Evolutionary conservation across 805 yeast genomes (phyloP).

Genomic region (Kuraishia cidri): DNA sequence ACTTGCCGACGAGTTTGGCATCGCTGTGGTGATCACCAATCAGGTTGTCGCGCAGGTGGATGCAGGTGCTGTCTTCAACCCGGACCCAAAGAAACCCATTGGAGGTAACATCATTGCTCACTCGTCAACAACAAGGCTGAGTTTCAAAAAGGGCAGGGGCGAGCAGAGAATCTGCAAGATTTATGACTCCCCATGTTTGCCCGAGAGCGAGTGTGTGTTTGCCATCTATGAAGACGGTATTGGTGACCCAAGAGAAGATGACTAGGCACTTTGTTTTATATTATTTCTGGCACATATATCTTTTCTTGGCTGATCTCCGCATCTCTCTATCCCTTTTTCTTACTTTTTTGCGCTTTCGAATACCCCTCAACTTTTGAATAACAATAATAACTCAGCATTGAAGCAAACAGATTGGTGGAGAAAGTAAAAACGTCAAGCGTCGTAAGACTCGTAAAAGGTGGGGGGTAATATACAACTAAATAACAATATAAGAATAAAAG

Average conservation of each 20-base stretch:
- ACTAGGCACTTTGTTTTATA: too few relatives aligned
- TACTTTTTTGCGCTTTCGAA: not conserved
- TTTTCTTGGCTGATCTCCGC: too few relatives aligned
- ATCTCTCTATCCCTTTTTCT: too few relatives aligned
- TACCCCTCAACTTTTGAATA: not conserved
- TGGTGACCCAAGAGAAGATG: slow-evolving; percentile 89
- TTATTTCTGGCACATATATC: too few relatives aligned
- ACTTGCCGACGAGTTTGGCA: slow-evolving; percentile 95
- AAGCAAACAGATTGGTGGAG: too few relatives aligned
- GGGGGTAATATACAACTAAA: not conserved
- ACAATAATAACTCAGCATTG: too few relatives aligned
- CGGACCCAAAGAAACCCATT: slow-evolving; percentile 97
- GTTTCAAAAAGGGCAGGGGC: slow-evolving; percentile 84
- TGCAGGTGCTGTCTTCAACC: slow-evolving; percentile 76
- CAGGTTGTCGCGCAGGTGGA: slow-evolving; percentile 98
- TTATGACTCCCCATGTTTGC: slow-evolving; percentile 93
- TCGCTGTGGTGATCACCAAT: slow-evolving; percentile 91
- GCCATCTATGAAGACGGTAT: slow-evolving; percentile 96
- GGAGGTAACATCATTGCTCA: slow-evolving; percentile 98
- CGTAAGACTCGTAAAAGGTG: not conserved
- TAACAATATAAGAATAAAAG: not conserved
- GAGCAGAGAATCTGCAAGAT: slow-evolving; percentile 92
- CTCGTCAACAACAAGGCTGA: slow-evolving; percentile 87
- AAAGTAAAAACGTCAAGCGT: too few relatives aligned
- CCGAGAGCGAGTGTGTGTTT: slow-evolving; percentile 91